Base-by-base conservation (phyloP, 495 filamentous ascomycete genomes). In the Lasiosphaeria miniovina region DNA sequence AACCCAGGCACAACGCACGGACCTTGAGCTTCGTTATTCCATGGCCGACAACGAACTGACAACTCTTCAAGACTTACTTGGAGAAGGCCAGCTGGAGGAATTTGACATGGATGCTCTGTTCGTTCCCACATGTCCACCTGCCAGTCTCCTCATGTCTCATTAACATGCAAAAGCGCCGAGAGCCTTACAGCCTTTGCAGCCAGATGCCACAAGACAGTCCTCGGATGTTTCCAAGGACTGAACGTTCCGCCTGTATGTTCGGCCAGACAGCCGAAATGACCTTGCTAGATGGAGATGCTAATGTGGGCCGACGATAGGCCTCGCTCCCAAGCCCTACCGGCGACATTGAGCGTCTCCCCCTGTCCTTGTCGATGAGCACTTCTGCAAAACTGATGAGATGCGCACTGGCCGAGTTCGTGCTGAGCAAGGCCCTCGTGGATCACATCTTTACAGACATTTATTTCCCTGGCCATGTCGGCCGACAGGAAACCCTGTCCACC, bases 391-490 rank as follows among this genome's bases (percentile, higher is more conserved):
- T 58, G 17, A 52, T 58, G 56, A 40, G 56, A 51, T 51, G 56
- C 33, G 56, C 56, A 34, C 10, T 34, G 8, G 56, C 36, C 33
- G 56, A 58, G n/a, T 17, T 6, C 14, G 12, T 58, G 3, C 6
- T 58, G 15, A 48, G 33, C 46, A 51, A 45, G 34, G 48, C 56
- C 9, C 31, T 58, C 14, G 49, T 33, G 24, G 24, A 51, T 1
- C 49, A 58, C n/a, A 43, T 58, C 3, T 58, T 58, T n/a, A 14
- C 34, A 8, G 56, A 52, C 49, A 40, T 58, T 4, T 43, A 41
- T 35, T 31, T 50, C 15, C 49, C 15, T 17, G 31, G 53, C 36
- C 8, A 36, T 10, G 10, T 41, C 11, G 2, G 41, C 40, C 24
- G 12, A 5, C 43, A 46, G 43, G 12, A 46, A 11, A 5, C 43